These are phyloP conservation scores for Fraxinus quadrangulata DNA, from an alignment of 257 asterid species.

Conservation along the genomic window DNA sequence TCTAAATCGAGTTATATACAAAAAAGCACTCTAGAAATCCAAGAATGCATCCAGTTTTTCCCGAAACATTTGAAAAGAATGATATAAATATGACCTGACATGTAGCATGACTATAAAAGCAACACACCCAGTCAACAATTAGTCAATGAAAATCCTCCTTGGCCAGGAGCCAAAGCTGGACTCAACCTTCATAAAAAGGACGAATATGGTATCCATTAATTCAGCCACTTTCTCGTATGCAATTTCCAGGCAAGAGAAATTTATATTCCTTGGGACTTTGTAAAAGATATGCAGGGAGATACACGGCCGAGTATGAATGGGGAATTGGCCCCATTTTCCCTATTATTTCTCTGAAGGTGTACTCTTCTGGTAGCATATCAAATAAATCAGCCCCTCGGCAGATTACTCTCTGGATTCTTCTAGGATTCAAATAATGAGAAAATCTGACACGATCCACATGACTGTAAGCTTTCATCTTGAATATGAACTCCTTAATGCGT, in stretches of 20 bases:
- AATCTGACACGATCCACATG: conserved; percentile 79
- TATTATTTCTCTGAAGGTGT: conserved; percentile 66
- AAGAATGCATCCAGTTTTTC: conserved; percentile 15
- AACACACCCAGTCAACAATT: conserved; percentile 25
- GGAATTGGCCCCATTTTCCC: conserved; percentile 60
- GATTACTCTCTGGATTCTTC: conserved; percentile 70
- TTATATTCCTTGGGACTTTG: conserved; percentile 44
- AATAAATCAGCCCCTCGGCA: conserved; percentile 80
- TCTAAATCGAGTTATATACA: conserved; percentile 27
- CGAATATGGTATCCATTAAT: not conserved
- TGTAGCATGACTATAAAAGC: conserved; percentile 25
- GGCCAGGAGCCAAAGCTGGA: not conserved
- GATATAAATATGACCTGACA: conserved; percentile 25
- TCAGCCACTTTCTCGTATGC: conserved; percentile 52
- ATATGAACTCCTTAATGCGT: conserved; percentile 61
- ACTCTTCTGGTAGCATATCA: conserved; percentile 91
- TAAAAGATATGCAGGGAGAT: conserved; percentile 50
- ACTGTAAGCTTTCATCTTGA: conserved; percentile 95
- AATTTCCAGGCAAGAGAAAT: conserved; percentile 56
- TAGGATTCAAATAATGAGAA: conserved; percentile 72
- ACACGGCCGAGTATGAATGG: conserved; percentile 51
- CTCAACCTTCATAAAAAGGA: not conserved
- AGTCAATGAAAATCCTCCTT: not conserved
- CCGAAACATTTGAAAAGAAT: conserved; percentile 27
- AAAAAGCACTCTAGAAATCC: conserved; percentile 31